A percentile compares a stretch with the other conserved stretches of the same genome.
These are phyloP conservation scores for Cladophialophora immunda DNA, from an alignment of 2,329 filamentous ascomycete genomes.

Conservation along the genomic window DNA sequence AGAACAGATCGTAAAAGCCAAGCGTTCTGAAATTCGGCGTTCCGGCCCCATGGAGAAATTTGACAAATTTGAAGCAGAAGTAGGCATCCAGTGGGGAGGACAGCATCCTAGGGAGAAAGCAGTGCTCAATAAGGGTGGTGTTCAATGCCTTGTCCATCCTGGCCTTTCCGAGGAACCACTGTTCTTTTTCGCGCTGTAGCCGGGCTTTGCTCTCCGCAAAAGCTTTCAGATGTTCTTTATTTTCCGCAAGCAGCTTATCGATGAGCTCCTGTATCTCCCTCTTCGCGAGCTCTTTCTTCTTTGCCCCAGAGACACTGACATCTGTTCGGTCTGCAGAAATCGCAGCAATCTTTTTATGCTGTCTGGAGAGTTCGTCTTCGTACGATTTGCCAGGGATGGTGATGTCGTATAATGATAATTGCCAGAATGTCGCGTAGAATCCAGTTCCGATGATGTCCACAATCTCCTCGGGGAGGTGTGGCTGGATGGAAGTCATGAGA, in stretches of 20 bases:
- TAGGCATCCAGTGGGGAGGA: conserved; percentile 88
- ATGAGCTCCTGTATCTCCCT: conserved; percentile 74
- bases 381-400: conserved; percentile 80
- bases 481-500: conserved; percentile 74
- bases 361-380: conserved; percentile 73
- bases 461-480: conserved; percentile 67
- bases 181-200: conserved; percentile 76
- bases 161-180: conserved; percentile 77
- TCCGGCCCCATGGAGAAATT: conserved; percentile 83
- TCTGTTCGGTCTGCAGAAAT: conserved; percentile 77
- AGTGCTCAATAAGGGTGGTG: conserved; percentile 83
- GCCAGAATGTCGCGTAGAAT: conserved; percentile 93
- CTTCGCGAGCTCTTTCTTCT: conserved; percentile 74
- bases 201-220: conserved; percentile 73
- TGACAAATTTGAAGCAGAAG: conserved; percentile 85
- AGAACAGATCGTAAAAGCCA: conserved; percentile 82
- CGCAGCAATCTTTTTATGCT: conserved; percentile 72
- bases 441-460: conserved; percentile 77
- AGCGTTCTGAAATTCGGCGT: conserved; percentile 87
- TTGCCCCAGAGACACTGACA: conserved; percentile 70
- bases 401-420: conserved; percentile 82
- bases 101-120: conserved; percentile 85
- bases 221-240: conserved; percentile 72
- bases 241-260: conserved; percentile 75
- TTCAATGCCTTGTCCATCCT: conserved; percentile 73